These are phyloP conservation scores for Arthrinium phaeospermum DNA, from an alignment of 2,329 filamentous ascomycete genomes.

Conservation along the genomic window DNA sequence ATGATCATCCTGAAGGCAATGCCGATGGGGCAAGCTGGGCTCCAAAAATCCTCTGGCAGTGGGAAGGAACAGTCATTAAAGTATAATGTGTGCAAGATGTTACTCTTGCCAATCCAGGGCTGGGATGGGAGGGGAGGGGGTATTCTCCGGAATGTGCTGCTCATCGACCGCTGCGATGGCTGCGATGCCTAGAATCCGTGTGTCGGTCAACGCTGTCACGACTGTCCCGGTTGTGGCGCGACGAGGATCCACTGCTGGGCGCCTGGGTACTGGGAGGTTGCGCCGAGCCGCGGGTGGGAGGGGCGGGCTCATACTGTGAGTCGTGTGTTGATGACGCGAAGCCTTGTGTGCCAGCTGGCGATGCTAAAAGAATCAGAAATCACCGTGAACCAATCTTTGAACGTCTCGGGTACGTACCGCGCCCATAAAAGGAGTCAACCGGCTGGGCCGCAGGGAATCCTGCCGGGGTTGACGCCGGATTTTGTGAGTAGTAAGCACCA, in stretches of 20 bases:
- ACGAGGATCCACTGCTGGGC: constrained; percentile 38
- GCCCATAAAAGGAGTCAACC: constrained; percentile 61
- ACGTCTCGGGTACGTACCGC: constrained; percentile 60
- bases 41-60: constrained; percentile 38
- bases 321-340: constrained; percentile 48
- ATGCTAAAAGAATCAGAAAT: constrained; percentile 57
- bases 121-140: neutral
- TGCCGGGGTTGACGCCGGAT: constrained; percentile 38
- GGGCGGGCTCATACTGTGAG: constrained; percentile 58
- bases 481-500: constrained; percentile 39
- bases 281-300: constrained; percentile 40
- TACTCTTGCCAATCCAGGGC: constrained; percentile 23
- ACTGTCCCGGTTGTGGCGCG: constrained; percentile 35
- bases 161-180: constrained; percentile 32
- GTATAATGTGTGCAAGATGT: constrained; percentile 35
- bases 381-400: constrained; percentile 30
- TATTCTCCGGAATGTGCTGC: neutral
- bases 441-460: constrained; percentile 51
- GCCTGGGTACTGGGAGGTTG: constrained; percentile 38
- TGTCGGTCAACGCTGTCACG: constrained; percentile 34
- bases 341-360: constrained; percentile 53
- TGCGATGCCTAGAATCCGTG: constrained; percentile 36
- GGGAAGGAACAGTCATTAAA: constrained; percentile 37
- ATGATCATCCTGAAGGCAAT: constrained; percentile 39
- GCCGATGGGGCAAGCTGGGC: constrained; percentile 32